Evolutionary conservation across 1,284 basidiomycete species (phyloP), one percentile per base, ranked within the genome.

Genomic region (Pseudozyma thailandica): DNA sequence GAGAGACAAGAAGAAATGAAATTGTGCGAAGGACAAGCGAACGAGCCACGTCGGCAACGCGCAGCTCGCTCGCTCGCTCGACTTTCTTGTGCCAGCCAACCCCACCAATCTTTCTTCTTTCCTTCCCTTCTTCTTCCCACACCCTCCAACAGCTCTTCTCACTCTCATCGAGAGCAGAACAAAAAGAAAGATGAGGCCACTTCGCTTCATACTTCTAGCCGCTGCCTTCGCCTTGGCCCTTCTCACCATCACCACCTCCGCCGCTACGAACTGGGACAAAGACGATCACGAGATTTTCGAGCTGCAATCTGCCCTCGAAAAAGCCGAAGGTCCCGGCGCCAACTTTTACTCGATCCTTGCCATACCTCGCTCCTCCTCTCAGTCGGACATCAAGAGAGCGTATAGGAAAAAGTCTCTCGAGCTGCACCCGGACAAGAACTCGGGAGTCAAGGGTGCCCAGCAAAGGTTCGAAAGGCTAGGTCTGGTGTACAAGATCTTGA

Each of bases 221-320:
- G 13, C 33, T 16, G 44, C 54, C 4, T 47, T 69, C n/a, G 28
- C 58, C 18, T 50, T 73, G 20, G 41, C 50, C 16, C 13, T 54
- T n/a, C n/a, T 56, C 30, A 50, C 55, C 37, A 23, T 59, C 25
- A 28, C 50, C 31, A 27, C 52, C 13, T 52, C 45, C 20, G 64
- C 53, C 15, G 60, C 63, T 20, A 51, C 51, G 9, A 31, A 68
- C 37, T 80, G 78, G 78, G 64, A 70, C 61, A 78, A 80, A 41
- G 71, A 75, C 39, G 78, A 80, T 31, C 57, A 77, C 31, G 78
- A 79, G 70, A 82, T 82, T 60, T 82, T 82, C 53, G 75, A 81
- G 23, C 68, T 82, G 8, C 81, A 82, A 59, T 45, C 64, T 0
- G 77, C 77, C 1, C 69, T 82, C 43, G 74, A 80, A 38, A 45